Conservation (phyloP, 108 stramenopile species). For the Stephanodiscus minutulus region DNA sequence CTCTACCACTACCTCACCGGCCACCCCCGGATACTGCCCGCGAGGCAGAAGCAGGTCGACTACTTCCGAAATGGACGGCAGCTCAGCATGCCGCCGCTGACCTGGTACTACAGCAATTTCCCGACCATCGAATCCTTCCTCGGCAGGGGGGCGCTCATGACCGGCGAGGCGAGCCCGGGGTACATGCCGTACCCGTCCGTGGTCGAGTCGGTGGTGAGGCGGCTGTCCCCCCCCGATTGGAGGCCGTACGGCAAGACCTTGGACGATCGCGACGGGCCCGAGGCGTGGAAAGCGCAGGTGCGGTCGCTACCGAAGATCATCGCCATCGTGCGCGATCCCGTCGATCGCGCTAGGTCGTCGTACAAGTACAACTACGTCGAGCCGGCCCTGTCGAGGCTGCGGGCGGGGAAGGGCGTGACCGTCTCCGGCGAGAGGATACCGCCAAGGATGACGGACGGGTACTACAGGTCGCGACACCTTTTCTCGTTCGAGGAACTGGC, state of each 20-base stretch:
- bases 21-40: conserved; percentile 80
- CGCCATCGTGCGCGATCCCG: conserved; percentile 71
- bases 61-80: conserved; percentile 68
- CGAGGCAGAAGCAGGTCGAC: conserved; percentile 81
- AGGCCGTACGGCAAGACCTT: neutral
- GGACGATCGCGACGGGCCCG: conserved; percentile 4
- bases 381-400: conserved; percentile 56
- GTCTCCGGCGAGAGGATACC: conserved; percentile 34
- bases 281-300: conserved; percentile 22
- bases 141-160: conserved; percentile 75
- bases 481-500: conserved; percentile 82
- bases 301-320: conserved; percentile 58
- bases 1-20: conserved; percentile 76
- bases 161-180: conserved; percentile 86
- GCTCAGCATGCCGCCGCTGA: conserved; percentile 25
- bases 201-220: conserved; percentile 28
- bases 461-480: conserved; percentile 57
- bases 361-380: conserved; percentile 81
- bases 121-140: conserved; percentile 68
- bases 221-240: conserved; percentile 8
- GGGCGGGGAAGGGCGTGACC: conserved; percentile 27
- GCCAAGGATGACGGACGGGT: conserved; percentile 35
- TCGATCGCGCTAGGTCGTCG: conserved; percentile 72
- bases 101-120: conserved; percentile 82
- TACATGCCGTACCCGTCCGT: conserved; percentile 62